Evolutionary conservation across 2,329 filamentous ascomycete genomes (phyloP), one percentile per base, ranked within the genome.

Genomic region (Coccinonectria pachysandricola): DNA sequence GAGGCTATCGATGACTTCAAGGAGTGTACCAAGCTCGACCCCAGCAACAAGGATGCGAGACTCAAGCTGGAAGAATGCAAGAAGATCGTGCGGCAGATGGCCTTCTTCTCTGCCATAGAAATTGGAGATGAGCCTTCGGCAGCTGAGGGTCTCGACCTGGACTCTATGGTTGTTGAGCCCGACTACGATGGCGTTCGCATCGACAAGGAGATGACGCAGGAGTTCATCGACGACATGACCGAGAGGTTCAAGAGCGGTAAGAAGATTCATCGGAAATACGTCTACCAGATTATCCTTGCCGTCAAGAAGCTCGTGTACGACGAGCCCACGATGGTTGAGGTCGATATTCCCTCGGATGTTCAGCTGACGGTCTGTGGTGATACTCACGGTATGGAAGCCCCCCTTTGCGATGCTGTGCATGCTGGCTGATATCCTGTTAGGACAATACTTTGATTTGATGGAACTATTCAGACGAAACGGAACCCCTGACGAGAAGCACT

Each of bases 181-280:
- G 68, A 69, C 29, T 98, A 98, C 48, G 91, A 98, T 48, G 91
- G 91, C 35, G 79, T 76, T 12, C 69, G 68, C 30, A 62, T 98
- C 27, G 79, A 71, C 19, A 70, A 79, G 26, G 69, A 81, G 52
- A 98, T 98, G 86, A 95, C 88, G 2, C 74, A 88, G 42, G 88
- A 95, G 46, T 98, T 98, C 50, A 83, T 98, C 45, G 82, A 92
- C 45, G 88, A 98, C 60, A 95, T 96, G 88, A 88, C 85, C 30
- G 73, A 91, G 54, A 69, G 91, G 16, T 98, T 98, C 71, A 94
- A 92, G 71, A 79, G 73, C 26, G 91, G 91, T 50, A 96, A 98
- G 70, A 88, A 84, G 59, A 70, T 98, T 31, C 85, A 91, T 56
- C 79, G 75, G 60, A 98, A 96, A 70, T 98, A 95, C 52, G 91